Conservation (phyloP, 176 grass and related monocot species). For the Hordeum vulgare region DNA sequence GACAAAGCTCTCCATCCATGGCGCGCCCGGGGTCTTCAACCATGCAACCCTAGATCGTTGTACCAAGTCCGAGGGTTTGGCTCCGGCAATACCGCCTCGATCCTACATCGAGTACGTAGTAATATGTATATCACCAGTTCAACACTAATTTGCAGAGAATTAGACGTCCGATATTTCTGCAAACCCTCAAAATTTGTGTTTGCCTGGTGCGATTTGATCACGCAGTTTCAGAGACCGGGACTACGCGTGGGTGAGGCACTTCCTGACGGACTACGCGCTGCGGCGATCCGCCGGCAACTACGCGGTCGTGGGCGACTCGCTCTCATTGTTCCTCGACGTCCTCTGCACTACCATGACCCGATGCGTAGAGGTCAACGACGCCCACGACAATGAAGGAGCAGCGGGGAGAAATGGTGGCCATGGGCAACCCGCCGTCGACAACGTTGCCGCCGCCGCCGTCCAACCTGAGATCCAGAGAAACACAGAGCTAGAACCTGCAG, state of each 20-base stretch:
- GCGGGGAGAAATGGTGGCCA: background rate
- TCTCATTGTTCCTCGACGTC: constrained; percentile 26
- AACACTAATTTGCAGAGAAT: background rate
- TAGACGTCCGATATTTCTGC: background rate
- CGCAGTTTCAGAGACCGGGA: constrained; percentile 30
- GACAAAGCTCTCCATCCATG: constrained; percentile 40
- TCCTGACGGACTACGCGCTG: constrained; percentile 27
- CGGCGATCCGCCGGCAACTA: background rate
- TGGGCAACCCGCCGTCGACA: background rate
- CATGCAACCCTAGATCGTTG: constrained; percentile 34
- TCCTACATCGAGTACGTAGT: constrained; percentile 35
- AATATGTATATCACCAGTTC: background rate
- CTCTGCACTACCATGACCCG: constrained; percentile 35
- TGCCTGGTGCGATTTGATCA: background rate
- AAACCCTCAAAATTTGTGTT: background rate
- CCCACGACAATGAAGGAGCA: background rate
- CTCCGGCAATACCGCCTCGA: background rate
- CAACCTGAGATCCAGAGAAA: background rate
- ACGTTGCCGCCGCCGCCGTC: background rate
- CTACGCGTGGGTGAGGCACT: constrained; percentile 37
- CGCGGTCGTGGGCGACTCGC: constrained; percentile 24
- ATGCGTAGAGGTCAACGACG: background rate
- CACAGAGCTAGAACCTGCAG: background rate
- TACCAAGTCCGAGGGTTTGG: background rate
- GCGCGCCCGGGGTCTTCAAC: constrained; percentile 34